Percentiles rank a stretch among this genome's conserved stretches.
Evolutionary conservation across 371 early-diverging fungal species (phyloP).

Genomic region (Nematocida displodere): DNA sequence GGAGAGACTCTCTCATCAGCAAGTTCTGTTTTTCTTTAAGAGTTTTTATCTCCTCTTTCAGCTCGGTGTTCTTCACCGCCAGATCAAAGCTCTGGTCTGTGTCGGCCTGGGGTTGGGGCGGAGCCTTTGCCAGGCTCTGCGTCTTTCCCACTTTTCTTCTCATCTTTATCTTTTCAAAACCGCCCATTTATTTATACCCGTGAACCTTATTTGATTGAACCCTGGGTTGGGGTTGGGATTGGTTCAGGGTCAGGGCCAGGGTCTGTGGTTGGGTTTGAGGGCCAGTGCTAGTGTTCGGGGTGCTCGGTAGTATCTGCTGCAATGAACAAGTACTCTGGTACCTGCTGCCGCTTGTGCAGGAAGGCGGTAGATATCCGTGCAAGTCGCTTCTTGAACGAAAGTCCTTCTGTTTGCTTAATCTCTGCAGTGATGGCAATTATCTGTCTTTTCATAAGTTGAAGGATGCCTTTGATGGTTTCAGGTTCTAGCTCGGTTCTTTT

Average conservation of each 20-base stretch:
- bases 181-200: not conserved
- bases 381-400: constrained; percentile 23
- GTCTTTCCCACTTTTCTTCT: not conserved
- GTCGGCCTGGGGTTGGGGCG: not conserved
- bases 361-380: constrained; percentile 32
- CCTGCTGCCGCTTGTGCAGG: constrained; percentile 14
- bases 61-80: constrained; percentile 43
- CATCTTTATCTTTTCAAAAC: not conserved
- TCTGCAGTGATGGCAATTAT: constrained; percentile 9
- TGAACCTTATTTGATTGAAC: no score
- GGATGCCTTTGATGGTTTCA: constrained; percentile 23
- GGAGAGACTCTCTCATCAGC: constrained; percentile 20
- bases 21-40: constrained; percentile 34
- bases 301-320: no score
- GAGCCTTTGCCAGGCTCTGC: no score
- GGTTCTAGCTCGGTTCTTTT: not conserved
- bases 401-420: constrained; percentile 24
- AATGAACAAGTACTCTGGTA: constrained; percentile 30
- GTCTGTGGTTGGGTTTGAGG: no score
- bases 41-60: constrained; percentile 35
- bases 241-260: no score
- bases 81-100: not conserved
- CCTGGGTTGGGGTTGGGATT: not conserved
- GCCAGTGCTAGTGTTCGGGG: no score
- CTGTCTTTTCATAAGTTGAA: constrained; percentile 49